Conservation (phyloP, 169 alveolate species). For the Eimeria tenella region DNA sequence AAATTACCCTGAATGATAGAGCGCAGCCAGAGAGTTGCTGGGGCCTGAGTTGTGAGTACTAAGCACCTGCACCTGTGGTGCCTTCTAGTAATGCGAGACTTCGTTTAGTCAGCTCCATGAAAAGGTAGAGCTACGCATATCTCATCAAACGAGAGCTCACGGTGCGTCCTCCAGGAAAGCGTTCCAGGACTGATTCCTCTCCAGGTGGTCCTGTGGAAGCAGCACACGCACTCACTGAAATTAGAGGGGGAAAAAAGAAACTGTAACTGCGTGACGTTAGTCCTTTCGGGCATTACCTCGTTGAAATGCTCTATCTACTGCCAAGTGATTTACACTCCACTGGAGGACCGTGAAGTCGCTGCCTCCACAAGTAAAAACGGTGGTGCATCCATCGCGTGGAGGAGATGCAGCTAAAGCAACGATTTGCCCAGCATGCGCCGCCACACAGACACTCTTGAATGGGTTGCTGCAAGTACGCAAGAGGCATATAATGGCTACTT, state of each 20-base stretch:
- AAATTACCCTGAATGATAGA: slow-evolving; percentile 82
- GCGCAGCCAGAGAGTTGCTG: too few species aligned
- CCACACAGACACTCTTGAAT: slow-evolving; percentile 33
- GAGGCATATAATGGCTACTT: background rate
- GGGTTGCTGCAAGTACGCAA: slow-evolving; percentile 21
- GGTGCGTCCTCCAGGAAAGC: slow-evolving; percentile 14
- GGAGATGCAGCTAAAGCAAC: slow-evolving; percentile 40
- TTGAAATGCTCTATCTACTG: slow-evolving; percentile 11
- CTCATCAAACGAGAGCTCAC: background rate
- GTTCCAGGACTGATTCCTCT: slow-evolving; percentile 17
- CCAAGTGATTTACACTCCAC: slow-evolving; percentile 90
- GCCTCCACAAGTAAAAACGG: slow-evolving; percentile 93
- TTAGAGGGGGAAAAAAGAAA: background rate
- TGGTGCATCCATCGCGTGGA: slow-evolving; percentile 82
- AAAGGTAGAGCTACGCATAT: too few species aligned
- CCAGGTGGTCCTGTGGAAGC: slow-evolving; percentile 32
- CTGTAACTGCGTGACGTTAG: background rate
- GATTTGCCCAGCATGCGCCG: slow-evolving; percentile 60
- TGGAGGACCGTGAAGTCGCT: slow-evolving; percentile 91
- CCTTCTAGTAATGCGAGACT: too few species aligned
- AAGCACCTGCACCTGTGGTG: too few species aligned
- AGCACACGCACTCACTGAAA: background rate
- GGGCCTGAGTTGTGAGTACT: too few species aligned
- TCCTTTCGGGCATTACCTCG: background rate
- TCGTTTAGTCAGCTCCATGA: too few species aligned